Evolutionary conservation across 768 basidiomycete species (phyloP).

Genomic region (Pluteus cervinus): DNA sequence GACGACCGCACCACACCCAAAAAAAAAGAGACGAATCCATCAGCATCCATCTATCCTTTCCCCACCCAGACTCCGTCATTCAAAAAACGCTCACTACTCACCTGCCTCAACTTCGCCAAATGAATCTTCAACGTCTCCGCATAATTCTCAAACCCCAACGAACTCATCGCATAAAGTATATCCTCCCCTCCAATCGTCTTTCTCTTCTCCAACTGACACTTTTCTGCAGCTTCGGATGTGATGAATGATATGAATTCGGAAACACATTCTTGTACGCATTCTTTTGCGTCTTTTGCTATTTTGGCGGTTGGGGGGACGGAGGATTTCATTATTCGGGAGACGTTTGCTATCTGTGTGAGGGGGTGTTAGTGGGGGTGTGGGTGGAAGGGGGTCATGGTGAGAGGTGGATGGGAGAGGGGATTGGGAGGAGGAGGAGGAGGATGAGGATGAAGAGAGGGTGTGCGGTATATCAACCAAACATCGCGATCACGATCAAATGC

Average conservation of each 20-base stretch:
- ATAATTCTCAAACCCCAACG: constrained; percentile 93
- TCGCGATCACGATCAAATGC: too few species aligned
- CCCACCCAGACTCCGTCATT: too few species aligned
- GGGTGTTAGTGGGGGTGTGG: background rate
- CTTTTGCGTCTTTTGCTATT: constrained; percentile 97
- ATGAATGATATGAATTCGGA: constrained; percentile 98
- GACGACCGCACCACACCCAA: too few species aligned
- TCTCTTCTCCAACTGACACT: constrained; percentile 89
- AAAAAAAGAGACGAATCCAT: too few species aligned
- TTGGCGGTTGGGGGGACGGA: constrained; percentile 87
- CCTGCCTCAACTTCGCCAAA: constrained; percentile 82
- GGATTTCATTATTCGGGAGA: constrained; percentile 95
- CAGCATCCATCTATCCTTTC: too few species aligned
- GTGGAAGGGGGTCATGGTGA: too few species aligned
- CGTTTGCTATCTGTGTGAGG: constrained; percentile 82
- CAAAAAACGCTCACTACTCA: too few species aligned
- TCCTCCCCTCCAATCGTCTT: constrained; percentile 99
- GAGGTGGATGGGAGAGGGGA: constrained; percentile 2
- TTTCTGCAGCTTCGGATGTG: constrained; percentile 94
- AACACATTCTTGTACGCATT: constrained; percentile 97
- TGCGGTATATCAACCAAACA: too few species aligned
- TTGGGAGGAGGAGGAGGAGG: too few species aligned
- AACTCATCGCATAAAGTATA: constrained; percentile 89
- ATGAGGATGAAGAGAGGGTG: too few species aligned
- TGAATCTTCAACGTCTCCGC: constrained; percentile 90